Evolutionary conservation across 257 asterid genomes (phyloP).

Genomic region (Voacanga thouarsii): DNA sequence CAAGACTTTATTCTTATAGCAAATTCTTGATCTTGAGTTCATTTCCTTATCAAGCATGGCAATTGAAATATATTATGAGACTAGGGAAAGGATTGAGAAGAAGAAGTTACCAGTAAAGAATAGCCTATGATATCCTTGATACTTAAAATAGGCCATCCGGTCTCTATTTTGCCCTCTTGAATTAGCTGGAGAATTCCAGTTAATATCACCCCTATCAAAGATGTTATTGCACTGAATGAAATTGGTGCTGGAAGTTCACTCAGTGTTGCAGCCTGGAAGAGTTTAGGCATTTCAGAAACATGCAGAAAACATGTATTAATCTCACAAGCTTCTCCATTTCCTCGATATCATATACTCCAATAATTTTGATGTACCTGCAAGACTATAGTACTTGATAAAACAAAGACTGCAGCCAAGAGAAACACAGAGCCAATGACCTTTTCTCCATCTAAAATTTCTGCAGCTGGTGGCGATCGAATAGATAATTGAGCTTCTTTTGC

Average conservation of each 20-base stretch:
- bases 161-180: constrained; percentile 39
- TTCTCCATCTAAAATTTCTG: constrained; percentile 27
- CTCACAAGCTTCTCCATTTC: neutral
- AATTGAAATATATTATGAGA: neutral
- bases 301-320: neutral
- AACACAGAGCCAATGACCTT: constrained; percentile 58
- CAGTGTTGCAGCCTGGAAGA: constrained; percentile 68
- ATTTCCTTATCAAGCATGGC: constrained; percentile 2
- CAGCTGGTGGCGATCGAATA: constrained; percentile 19
- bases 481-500: constrained; percentile 17
- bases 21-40: neutral
- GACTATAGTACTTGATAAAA: constrained; percentile 64
- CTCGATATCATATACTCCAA: neutral
- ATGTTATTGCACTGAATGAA: constrained; percentile 62
- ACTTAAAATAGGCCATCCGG: constrained; percentile 51
- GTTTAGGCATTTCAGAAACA: neutral
- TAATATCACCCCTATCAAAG: constrained; percentile 55
- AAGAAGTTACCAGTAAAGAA: constrained; percentile 53
- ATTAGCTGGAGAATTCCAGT: constrained; percentile 47
- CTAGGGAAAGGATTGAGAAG: neutral
- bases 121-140: constrained; percentile 47
- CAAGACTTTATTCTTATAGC: neutral
- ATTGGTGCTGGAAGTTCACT: constrained; percentile 73
- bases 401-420: constrained; percentile 69
- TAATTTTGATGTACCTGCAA: constrained; percentile 49